Evolutionary conservation across 768 basidiomycete species (phyloP), one percentile per base, ranked within the genome.

Genomic region (Hericium rajendrae): DNA sequence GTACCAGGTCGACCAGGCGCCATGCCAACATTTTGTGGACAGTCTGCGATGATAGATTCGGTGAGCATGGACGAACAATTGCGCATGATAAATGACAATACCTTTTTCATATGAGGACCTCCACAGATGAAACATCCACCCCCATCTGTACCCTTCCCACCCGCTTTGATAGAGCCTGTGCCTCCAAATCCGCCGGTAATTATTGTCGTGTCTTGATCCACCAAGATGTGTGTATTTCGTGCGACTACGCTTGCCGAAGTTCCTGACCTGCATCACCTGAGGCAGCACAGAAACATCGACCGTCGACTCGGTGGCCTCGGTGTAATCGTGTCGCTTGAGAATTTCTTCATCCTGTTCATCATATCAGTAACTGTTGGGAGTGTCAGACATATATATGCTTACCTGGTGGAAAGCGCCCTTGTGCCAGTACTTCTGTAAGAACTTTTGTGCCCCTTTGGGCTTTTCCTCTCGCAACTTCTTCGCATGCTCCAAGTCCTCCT

Each of bases 351-450:
- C 95, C 93, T 89, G 40, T 41, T 54, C 38, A n/a, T 54, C 32
- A 53, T 22, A 58, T 56, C 54, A 57, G 24, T 26, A 13, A 15
- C 38, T 10, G 22, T 10, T 32, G 26, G 40, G 38, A 18, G 38
- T 18, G 26, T 49, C 18, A 46, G 41, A 53, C 26, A 24, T 51
- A 18, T 37, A 26, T 51, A 3, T 37, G 43, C 78, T 37, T 58
- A 90, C 94, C 81, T 94, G 91, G 70, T 97, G 93, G 77, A 98
- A 99, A 59, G 95, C 97, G 65, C 97, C 97, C 72, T 95, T 97
- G 76, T 99, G 97, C 85, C 93, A 98, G 69, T 97, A 99, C 72
- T 97, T 98, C 70, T 98, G 94, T 60, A 98, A 71, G 73, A 98
- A 98, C 67, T 84, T 90, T 68, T 93, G 89, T 60, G 90, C 80